A percentile compares a stretch with the other conserved stretches of the same genome.
These are phyloP conservation scores for Lasiodiplodia citricola DNA, from an alignment of 2,329 filamentous ascomycete species.

Conservation along the genomic window DNA sequence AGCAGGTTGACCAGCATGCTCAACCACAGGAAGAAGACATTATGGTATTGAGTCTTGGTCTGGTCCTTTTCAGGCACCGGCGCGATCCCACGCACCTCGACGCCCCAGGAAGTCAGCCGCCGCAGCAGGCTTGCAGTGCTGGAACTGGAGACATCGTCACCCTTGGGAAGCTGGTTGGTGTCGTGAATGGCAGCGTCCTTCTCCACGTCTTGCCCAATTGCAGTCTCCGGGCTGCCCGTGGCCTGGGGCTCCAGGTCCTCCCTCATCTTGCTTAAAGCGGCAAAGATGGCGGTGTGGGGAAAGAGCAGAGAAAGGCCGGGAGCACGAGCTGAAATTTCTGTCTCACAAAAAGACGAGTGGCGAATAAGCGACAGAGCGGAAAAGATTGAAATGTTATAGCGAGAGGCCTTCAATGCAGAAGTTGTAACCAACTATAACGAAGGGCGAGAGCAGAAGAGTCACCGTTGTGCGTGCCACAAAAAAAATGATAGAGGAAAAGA, in stretches of 20 bases:
- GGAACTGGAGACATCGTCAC: not conserved
- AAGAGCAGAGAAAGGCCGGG: not conserved
- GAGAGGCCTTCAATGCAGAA: not conserved
- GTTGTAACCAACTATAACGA: not conserved
- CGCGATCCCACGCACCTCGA: conserved; percentile 54
- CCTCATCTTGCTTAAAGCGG: not conserved
- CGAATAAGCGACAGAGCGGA: not conserved
- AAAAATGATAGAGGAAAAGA: not conserved
- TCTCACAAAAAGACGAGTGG: not conserved
- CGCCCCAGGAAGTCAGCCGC: conserved; percentile 23
- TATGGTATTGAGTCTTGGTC: conserved; percentile 59
- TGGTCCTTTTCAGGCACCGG: conserved; percentile 62
- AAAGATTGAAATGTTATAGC: not conserved
- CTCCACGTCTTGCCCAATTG: not conserved
- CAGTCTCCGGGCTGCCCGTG: not conserved
- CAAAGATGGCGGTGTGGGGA: not conserved
- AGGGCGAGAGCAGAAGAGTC: not conserved
- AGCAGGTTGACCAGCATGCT: conserved; percentile 62
- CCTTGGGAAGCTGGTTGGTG: not conserved
- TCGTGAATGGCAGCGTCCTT: not conserved
- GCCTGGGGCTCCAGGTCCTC: not conserved
- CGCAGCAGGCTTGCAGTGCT: not conserved
- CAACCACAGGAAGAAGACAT: conserved; percentile 67
- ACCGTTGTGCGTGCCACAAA: not conserved
- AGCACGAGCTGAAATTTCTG: not conserved